phyloP scores from a whole-genome alignment of 495 filamentous ascomycete species.

The Geopyxis carbonaria region DNA sequence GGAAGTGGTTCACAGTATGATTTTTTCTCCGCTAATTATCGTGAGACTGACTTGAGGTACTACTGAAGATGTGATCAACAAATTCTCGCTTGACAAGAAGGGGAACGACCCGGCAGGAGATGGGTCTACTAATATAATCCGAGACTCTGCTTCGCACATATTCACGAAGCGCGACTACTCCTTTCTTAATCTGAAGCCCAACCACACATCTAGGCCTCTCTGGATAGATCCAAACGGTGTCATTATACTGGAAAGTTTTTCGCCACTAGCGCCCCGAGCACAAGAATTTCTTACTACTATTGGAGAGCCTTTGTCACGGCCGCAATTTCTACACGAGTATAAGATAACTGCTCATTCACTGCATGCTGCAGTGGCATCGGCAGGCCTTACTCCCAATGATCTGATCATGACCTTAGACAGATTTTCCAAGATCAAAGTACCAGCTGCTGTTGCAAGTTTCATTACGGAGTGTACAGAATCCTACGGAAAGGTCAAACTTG shows the following conservation, averaged over 20 bases:
- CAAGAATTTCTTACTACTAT: conserved; percentile 93
- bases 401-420: conserved; percentile 77
- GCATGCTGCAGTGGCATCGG: conserved; percentile 74
- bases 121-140: not conserved
- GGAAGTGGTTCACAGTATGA: conserved; percentile 18
- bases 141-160: conserved; percentile 25
- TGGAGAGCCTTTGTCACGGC: conserved; percentile 79
- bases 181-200: conserved; percentile 61
- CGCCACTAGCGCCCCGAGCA: conserved; percentile 61
- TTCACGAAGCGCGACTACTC: conserved; percentile 65
- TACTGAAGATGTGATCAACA: conserved; percentile 20
- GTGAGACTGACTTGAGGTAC: conserved; percentile 4
- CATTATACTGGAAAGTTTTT: conserved; percentile 90
- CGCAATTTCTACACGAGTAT: conserved; percentile 83
- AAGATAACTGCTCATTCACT: conserved; percentile 76
- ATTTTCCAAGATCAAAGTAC: conserved; percentile 71
- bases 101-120: conserved; percentile 7
- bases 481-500: conserved; percentile 90
- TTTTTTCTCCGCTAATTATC: conserved; percentile 1
- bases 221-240: conserved; percentile 80
- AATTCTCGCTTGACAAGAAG: conserved; percentile 18
- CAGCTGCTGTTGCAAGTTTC: conserved; percentile 57
- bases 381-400: conserved; percentile 70
- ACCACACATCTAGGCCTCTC: conserved; percentile 73
- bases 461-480: conserved; percentile 72